Evolutionary conservation across 352 stramenopile species (phyloP), one percentile per base, ranked within the genome.

Genomic region (Globisporangium heterothallicum): DNA sequence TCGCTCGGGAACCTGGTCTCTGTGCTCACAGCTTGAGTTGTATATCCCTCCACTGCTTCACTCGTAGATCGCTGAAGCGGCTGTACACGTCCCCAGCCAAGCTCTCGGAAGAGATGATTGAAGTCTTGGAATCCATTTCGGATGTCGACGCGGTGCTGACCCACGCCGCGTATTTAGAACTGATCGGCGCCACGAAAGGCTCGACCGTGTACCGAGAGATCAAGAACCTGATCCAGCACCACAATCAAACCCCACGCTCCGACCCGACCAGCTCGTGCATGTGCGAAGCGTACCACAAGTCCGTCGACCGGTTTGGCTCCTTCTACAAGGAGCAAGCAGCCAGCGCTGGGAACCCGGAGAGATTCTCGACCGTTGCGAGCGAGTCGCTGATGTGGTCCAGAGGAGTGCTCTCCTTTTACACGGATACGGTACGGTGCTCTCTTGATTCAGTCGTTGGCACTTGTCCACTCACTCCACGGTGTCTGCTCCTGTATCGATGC

Each of bases 361-460:
- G 78, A 2, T 77, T 82, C 36, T 89, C 78, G 19, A 83, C 75
- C 2, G 79, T 91, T 4, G 80, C 65, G 10, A 91, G 80, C 36
- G 80, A 91, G 52, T 85, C 80, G 19, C 65, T 91, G 27, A 90
- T 93, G 74, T 73, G 67, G 52, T 74, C 76, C 4, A 72, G 74
- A 3, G 68, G 73, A n/a, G 72, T 88, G 6, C 52, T 93, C 3
- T 83, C 80, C 3, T 93, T 87, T 59, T 93, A 87, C 56, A 84
- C 77, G 1, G 83, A 93, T 56, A 89, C 81, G 21, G 70, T 84
- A 59, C n/a, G 30, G 61, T 45, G 18, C 29, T 18, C 18, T 16
- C 21, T 22, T 50, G 26, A 50, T 35, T n/a, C n/a, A n/a, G n/a
- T n/a, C n/a, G n/a, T n/a, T n/a, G n/a, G n/a, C n/a, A n/a, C n/a